Base-by-base conservation (phyloP, 1,284 basidiomycete species). In the Microbotryomycetes sp. region DNA sequence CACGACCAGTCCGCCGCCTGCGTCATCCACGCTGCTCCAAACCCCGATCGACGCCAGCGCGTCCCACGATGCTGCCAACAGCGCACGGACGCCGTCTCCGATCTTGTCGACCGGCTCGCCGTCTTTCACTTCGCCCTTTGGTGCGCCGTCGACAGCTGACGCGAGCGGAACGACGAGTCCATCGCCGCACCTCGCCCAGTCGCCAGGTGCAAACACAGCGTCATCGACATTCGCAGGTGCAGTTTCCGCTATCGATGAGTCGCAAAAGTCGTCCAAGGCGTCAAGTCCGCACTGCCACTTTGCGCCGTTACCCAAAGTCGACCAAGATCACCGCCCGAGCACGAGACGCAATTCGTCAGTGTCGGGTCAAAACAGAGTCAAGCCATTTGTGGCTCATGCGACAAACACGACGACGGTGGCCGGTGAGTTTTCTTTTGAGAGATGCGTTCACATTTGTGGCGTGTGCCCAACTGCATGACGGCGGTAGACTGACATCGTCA, bases 221-320 rank as follows among this genome's bases (percentile, higher is more conserved):
- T n/a, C n/a, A n/a, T 24, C 28, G 50, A 52, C 24, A 24, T 16
- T 29, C 24, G 28, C n/a, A 6, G 50, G n/a, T 26, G 28, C 50
- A n/a, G 50, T n/a, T 27, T 52, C 50, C 21, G 50, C 35, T 13
- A 29, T 52, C 50, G 15, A 27, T 52, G 50, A 52, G n/a, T 29
- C 24, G 50, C 16, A n/a, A 29, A 24, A 52, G 50, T n/a, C 50
- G 23, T 35, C 16, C 52, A 35, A 54, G 27, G 28, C 52, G 21
- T 55, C 66, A 18, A 57, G 52, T 45, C 63, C 61, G 24, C 66
- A 67, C 45, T 67, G 66, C 52, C 62, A 67, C 48, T 67, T 67
- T 55, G 66, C 66, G 9, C 66, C 66, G n/a, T 45, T 67, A 4
- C 66, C 66, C 24, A 65, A 62, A 27, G 55, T 62, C 35, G 66